A percentile compares a stretch with the other conserved stretches of the same genome.
These are phyloP conservation scores for Colletotrichum australisinense DNA, from an alignment of 2,329 filamentous ascomycete species.

Conservation along the genomic window DNA sequence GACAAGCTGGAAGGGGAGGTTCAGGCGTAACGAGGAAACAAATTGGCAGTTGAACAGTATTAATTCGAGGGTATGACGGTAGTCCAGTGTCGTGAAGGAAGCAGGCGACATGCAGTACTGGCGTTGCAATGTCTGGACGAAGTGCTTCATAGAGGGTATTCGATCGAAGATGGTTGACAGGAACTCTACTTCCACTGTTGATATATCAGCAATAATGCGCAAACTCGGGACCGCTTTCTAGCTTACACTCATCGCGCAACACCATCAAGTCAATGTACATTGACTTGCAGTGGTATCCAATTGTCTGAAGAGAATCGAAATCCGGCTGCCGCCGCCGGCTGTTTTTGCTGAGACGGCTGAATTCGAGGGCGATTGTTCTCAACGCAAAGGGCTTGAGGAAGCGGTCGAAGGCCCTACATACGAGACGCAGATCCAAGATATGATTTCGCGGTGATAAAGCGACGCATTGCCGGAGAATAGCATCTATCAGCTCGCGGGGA, in stretches of 20 bases:
- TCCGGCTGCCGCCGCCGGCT: constrained; percentile 47
- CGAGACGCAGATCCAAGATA: constrained; percentile 57
- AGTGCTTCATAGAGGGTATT: constrained; percentile 58
- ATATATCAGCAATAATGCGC: background rate
- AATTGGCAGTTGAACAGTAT: constrained; percentile 58
- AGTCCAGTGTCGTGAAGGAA: constrained; percentile 63
- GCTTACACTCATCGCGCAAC: constrained; percentile 60
- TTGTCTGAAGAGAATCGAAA: constrained; percentile 55
- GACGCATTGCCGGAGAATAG: constrained; percentile 57
- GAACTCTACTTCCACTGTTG: constrained; percentile 59
- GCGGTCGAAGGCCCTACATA: constrained; percentile 61
- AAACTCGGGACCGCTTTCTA: background rate
- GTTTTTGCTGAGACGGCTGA: constrained; percentile 56
- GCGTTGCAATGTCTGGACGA: constrained; percentile 55
- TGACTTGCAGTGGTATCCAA: constrained; percentile 60
- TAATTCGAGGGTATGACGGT: constrained; percentile 51
- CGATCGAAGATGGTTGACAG: constrained; percentile 58
- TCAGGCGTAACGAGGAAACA: constrained; percentile 59
- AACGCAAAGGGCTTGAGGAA: constrained; percentile 58
- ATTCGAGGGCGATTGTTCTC: constrained; percentile 61
- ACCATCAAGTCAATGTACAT: constrained; percentile 65
- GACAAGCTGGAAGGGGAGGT: constrained; percentile 63
- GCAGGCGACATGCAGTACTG: constrained; percentile 60
- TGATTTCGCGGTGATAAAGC: constrained; percentile 56
- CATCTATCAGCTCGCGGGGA: constrained; percentile 59